Evolutionary conservation across 2,329 filamentous ascomycete genomes (phyloP).

Genomic region (Colletotrichum sp.): DNA sequence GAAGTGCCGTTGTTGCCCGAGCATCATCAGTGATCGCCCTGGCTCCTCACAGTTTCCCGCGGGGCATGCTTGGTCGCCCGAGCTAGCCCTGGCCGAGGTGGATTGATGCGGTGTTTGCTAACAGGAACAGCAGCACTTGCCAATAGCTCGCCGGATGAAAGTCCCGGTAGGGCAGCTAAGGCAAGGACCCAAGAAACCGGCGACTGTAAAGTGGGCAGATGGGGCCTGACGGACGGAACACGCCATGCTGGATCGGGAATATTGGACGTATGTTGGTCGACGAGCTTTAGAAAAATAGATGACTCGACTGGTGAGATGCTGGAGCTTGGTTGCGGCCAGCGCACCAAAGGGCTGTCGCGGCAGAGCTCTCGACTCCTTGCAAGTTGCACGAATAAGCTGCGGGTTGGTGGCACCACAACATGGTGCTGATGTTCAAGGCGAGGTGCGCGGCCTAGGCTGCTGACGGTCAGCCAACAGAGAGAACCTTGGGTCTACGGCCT

Average conservation of each 20-base stretch:
- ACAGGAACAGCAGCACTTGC: neutral
- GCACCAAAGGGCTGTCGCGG: neutral
- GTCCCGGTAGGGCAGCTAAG: neutral
- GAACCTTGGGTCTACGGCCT: neutral
- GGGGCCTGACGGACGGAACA: neutral
- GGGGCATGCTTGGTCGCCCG: neutral
- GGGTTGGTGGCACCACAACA: neutral
- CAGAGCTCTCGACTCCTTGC: neutral
- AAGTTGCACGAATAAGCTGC: neutral
- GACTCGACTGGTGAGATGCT: neutral
- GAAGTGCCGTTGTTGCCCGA: constrained; percentile 9
- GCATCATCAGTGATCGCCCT: neutral
- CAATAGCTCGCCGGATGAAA: neutral
- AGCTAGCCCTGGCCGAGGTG: neutral
- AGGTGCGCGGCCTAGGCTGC: neutral
- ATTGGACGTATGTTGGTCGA: neutral
- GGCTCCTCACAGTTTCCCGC: neutral
- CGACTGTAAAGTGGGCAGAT: neutral
- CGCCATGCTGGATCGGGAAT: neutral
- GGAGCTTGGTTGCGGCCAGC: neutral
- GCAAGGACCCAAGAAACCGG: neutral
- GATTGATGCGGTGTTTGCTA: neutral
- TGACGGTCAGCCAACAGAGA: neutral
- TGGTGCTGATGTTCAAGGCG: neutral
- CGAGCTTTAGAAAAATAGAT: neutral